Base-by-base conservation (phyloP, 169 alveolate species). In the Plasmodium coatneyi region DNA sequence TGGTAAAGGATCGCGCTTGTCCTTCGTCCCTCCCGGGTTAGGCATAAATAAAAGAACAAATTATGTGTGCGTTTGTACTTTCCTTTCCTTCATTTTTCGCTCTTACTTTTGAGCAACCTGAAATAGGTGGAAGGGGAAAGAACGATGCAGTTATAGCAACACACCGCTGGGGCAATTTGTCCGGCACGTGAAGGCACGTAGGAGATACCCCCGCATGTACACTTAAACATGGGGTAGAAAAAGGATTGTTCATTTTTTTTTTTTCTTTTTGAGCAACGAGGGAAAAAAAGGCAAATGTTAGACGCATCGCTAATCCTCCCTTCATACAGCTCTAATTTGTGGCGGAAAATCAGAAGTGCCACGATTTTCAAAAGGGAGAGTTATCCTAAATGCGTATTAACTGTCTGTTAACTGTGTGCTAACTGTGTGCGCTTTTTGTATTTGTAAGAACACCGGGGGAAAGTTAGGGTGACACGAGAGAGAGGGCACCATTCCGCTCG, bases 81-180 rank as follows among this genome's bases (percentile, higher is more conserved):
- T 71, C n/a, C 32, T 7, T 14, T 39, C 30, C 54, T 83, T 83
- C 49, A 83, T 39, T 52, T 83, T 70, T 41, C 19, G 54, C 74
- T 36, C 56, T 16, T 83, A 41, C 56, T 83, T 25, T 83, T 83
- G 30, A 83, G 16, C 25, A 54, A 83, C 52, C 92, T 83, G 74
- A 2, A 83, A 83, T 41, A 30, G 54, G 43, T 34, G 32, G 36
- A 28, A 25, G 10, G 14, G 76, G 36, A 28, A 2, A 19, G 6
- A 49, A 49, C 6, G 7, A 16, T 22, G 60, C 22, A 16, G 39
- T 22, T 22, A 66, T 0, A 66, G 14, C 6, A 19, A 28, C 36
- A 66, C 39, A 66, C 28, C 4, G 1, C n/a, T 66, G 14, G 41
- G 14, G 41, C 12, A 10, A 22, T 25, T 22, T 19, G 14, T 7